Percentiles rank a stretch among this genome's conserved stretches.
Evolutionary conservation across 164 flowering plant species (phyloP).

Genomic region (Piper longum): DNA sequence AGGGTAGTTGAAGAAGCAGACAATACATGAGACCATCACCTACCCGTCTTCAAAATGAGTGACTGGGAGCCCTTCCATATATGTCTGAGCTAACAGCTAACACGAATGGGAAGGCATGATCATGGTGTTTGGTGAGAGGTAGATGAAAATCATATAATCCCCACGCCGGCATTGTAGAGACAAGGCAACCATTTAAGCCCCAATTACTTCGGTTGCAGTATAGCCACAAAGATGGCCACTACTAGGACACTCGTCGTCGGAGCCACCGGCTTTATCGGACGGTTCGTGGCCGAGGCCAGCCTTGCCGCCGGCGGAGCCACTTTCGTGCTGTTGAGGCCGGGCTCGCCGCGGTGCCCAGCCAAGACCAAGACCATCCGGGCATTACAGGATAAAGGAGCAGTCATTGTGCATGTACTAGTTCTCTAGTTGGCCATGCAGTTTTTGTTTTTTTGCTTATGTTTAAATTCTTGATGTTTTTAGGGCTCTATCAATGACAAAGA

Average conservation of each 20-base stretch:
- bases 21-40: too few species aligned
- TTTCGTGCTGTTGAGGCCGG: slow-evolving; percentile 24
- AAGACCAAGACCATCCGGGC: slow-evolving; percentile 23
- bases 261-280: slow-evolving; percentile 54
- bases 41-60: too few species aligned
- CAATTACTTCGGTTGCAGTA: too few species aligned
- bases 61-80: too few species aligned
- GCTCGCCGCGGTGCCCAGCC: slow-evolving; percentile 3
- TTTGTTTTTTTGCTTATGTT: not conserved
- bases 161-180: too few species aligned
- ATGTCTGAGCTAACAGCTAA: too few species aligned
- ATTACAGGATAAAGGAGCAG: slow-evolving; percentile 42
- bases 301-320: slow-evolving; percentile 31
- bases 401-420: slow-evolving; percentile 20
- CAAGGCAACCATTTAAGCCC: too few species aligned
- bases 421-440: too few species aligned
- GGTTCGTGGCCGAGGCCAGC: slow-evolving; percentile 43
- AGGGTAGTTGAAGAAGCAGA: too few species aligned
- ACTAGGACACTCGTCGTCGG: slow-evolving; percentile 26
- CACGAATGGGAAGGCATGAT: too few species aligned
- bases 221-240: not conserved
- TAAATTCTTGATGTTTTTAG: slow-evolving; percentile 10
- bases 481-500: slow-evolving; percentile 32
- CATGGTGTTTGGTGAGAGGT: too few species aligned
- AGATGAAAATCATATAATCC: too few species aligned